Base-by-base conservation (phyloP, 164 flowering plant genomes). In the Platanus orientalis region DNA sequence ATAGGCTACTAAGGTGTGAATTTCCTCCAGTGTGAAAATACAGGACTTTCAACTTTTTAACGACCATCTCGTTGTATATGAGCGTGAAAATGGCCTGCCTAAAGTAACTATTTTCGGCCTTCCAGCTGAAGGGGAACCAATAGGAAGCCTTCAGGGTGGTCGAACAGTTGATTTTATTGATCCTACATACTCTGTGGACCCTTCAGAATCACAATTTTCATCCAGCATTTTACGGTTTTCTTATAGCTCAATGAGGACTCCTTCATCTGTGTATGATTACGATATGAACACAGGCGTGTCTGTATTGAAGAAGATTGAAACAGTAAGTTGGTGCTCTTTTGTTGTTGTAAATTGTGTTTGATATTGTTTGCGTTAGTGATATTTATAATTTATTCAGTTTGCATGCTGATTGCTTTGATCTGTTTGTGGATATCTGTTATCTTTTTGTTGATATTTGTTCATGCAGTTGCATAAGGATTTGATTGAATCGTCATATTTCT, bases 201-300 rank as follows among this genome's bases (percentile, higher is more conserved):
- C 76, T 51, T 67, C 67, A 62, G 84, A 84, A 61, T 84, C 96
- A 53, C 73, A 79, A 56, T 90, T 80, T 72, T 73, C 76, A 32
- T 85, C 96, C 68, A 77, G 78, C 64, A 77, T 90, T 71, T 69
- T 90, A 49, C 77, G 94, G 63, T 87, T 78, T 76, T 66, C 60
- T 25, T 90, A 90, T 70, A 83, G 88, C 81, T 90, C 98, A 61
- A 16, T 93, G 89, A 87, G 68, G 78, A 93, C 97, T 23, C 98
- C 98, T 56, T 71, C 62, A 29, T 86, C 98, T 47, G 83, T 84
- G 1, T 93, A 86, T 71, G 97, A 90, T 69, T 82, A 87, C 77
- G 98, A 90, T 78, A 82, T 93, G 98, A 78, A 85, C 71, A 67
- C 81, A 10, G 86, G 89, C 42, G 47, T 69, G 59, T 80, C 89